Evolutionary conservation across 176 grass and related monocot species (phyloP).

Genomic region (Hsuehochloa calcarea): DNA sequence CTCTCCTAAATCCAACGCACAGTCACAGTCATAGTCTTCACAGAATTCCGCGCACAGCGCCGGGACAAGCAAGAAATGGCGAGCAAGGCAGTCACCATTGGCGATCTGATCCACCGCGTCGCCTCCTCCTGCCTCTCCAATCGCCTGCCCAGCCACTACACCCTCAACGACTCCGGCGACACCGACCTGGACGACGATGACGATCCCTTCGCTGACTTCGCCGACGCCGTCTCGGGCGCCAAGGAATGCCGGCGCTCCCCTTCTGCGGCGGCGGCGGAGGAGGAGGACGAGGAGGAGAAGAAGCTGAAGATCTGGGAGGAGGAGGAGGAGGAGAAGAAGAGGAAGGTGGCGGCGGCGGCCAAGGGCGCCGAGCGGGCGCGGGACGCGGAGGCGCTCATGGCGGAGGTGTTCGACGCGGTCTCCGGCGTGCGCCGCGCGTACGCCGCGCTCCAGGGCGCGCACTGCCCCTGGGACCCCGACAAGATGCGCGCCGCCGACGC

Average conservation of each 20-base stretch:
- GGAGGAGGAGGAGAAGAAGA: conserved; percentile 6
- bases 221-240: conserved; percentile 26
- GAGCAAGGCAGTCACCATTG: conserved; percentile 57
- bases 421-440: conserved; percentile 77
- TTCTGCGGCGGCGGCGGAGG: background rate
- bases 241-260: conserved; percentile 36
- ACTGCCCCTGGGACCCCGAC: conserved; percentile 91
- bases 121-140: conserved; percentile 87
- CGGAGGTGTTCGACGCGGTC: conserved; percentile 82
- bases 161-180: conserved; percentile 37
- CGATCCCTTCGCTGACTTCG: conserved; percentile 41
- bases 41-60: background rate
- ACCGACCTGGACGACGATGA: conserved; percentile 48
- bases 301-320: conserved; percentile 86
- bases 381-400: conserved; percentile 64
- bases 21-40: background rate
- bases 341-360: background rate
- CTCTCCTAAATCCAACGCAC: background rate
- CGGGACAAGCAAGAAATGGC: conserved; percentile 36
- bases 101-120: conserved; percentile 91
- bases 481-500: conserved; percentile 73
- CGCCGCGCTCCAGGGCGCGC: conserved; percentile 70
- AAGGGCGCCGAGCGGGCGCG: conserved; percentile 28
- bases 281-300: conserved; percentile 48
- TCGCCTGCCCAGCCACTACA: conserved; percentile 55